Conservation (phyloP, 768 basidiomycete genomes). For the Sporobolomyces pararoseus region DNA sequence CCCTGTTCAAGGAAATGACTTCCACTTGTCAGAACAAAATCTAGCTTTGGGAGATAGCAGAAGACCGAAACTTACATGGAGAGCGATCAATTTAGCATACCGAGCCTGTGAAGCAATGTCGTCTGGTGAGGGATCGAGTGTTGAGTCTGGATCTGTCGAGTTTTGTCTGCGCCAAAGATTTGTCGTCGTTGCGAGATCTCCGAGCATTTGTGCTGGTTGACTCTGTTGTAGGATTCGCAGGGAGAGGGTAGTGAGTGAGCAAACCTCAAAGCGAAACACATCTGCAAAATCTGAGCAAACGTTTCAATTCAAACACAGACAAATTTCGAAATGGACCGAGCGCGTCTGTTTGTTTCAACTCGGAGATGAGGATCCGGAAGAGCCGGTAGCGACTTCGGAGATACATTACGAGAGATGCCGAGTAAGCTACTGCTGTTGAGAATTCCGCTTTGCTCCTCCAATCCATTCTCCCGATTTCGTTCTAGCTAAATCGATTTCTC, state of each 20-base stretch:
- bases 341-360: too few species aligned
- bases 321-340: slow-evolving; percentile 10
- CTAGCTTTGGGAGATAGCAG: too few species aligned
- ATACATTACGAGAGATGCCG: too few species aligned
- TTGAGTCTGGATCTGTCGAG: neutral
- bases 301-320: neutral
- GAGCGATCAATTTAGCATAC: neutral
- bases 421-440: neutral
- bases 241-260: neutral
- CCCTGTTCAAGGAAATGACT: neutral
- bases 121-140: neutral
- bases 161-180: slow-evolving; percentile 8
- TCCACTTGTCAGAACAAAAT: too few species aligned
- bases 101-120: slow-evolving; percentile 10
- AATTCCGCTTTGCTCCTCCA: neutral
- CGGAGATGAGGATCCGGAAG: too few species aligned
- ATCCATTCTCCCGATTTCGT: slow-evolving; percentile 17
- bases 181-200: too few species aligned
- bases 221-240: neutral
- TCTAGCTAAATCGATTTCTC: neutral
- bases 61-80: slow-evolving; percentile 14
- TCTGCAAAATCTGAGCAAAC: neutral
- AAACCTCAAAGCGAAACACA: too few species aligned
- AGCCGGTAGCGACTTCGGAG: too few species aligned
- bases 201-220: neutral